Conservation (phyloP, 768 basidiomycete genomes). For the Podaxis carcinomalis region DNA sequence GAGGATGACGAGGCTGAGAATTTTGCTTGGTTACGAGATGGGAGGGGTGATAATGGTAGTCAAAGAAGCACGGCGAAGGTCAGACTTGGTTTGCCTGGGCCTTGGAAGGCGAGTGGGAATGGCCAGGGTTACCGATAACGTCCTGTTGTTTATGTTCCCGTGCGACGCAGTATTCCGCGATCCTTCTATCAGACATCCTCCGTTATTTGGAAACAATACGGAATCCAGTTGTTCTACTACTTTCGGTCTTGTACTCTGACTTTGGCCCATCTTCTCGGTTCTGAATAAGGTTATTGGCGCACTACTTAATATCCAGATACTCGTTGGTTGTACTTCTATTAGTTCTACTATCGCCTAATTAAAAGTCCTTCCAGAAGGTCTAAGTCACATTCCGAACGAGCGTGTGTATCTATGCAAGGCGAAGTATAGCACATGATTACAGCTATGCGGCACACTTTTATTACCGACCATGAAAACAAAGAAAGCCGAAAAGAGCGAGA, state of each 20-base stretch:
- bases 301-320: neutral
- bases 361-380: neutral
- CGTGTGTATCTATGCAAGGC: conserved; percentile 5
- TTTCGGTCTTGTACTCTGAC: neutral
- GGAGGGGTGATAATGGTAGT: neutral
- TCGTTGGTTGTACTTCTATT: neutral
- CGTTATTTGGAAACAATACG: neutral
- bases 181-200: neutral
- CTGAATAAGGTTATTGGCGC: neutral
- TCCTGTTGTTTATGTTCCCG: too few species aligned
- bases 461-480: conserved; percentile 5
- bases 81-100: neutral
- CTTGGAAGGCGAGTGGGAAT: neutral
- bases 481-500: conserved; percentile 2
- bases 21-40: conserved; percentile 17
- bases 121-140: neutral
- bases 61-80: neutral
- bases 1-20: conserved; percentile 27
- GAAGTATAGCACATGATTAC: conserved; percentile 6
- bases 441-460: conserved; percentile 1
- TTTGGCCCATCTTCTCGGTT: neutral
- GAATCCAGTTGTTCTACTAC: neutral
- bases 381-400: neutral
- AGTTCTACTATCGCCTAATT: neutral
- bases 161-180: neutral